These are phyloP conservation scores for Raphanus raphanistrum DNA, from an alignment of 345 rosid genomes.

Conservation along the genomic window DNA sequence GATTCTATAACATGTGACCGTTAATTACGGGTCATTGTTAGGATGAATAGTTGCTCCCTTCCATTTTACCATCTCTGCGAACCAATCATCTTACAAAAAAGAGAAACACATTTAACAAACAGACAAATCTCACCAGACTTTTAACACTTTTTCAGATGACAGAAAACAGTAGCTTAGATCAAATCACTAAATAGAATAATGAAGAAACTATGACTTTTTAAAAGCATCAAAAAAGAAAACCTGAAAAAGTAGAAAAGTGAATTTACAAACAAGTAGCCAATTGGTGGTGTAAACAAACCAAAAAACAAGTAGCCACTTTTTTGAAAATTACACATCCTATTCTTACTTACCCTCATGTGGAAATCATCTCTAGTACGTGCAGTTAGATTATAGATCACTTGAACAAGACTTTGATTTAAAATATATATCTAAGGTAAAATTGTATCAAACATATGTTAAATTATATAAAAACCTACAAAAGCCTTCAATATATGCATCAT, in stretches of 20 bases:
- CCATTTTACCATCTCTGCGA: slow-evolving; percentile 13
- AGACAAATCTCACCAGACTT: slow-evolving; percentile 21
- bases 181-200: neutral
- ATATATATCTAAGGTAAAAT: too few species aligned
- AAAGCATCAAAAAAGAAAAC: neutral
- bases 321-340: neutral
- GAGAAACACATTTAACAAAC: slow-evolving; percentile 20
- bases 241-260: neutral
- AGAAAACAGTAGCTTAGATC: neutral
- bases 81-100: neutral
- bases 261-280: neutral
- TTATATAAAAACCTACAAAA: too few species aligned
- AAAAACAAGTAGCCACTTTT: neutral
- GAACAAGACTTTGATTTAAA: too few species aligned
- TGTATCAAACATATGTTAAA: too few species aligned
- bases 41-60: slow-evolving; percentile 18
- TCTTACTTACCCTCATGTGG: neutral
- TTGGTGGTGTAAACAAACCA: neutral
- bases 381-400: neutral
- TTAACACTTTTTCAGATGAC: neutral
- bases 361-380: neutral
- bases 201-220: neutral
- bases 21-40: slow-evolving; percentile 30
- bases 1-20: slow-evolving; percentile 23
- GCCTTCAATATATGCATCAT: too few species aligned